A percentile compares a stretch with the other conserved stretches of the same genome.
Conservation (phyloP, 257 asterid genomes). For the Lycium ferocissimum region DNA sequence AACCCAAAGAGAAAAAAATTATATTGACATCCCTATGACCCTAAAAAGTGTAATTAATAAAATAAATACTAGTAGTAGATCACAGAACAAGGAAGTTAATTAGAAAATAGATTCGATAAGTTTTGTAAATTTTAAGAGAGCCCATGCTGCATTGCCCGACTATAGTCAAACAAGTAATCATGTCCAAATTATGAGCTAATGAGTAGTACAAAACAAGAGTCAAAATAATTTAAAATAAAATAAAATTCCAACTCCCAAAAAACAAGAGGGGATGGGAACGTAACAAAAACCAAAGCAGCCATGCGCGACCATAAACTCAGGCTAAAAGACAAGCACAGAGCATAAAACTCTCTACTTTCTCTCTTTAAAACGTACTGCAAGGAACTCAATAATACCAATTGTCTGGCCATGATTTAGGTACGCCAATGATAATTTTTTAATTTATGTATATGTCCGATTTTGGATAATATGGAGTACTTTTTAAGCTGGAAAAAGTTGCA, state of each 20-base stretch:
- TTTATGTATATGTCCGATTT: too few species aligned
- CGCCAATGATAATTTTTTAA: too few species aligned
- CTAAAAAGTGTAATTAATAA: too few species aligned
- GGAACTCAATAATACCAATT: not conserved
- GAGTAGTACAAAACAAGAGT: slow-evolving; percentile 26
- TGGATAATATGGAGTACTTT: too few species aligned
- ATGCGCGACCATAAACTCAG: slow-evolving; percentile 24
- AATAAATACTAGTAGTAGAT: too few species aligned
- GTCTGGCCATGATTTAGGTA: not conserved
- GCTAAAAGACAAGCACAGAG: slow-evolving; percentile 22
- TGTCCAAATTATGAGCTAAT: slow-evolving; percentile 16
- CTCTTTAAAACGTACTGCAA: not conserved
- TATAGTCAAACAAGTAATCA: slow-evolving; percentile 14
- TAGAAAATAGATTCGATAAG: not conserved
- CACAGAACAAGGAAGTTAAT: too few species aligned
- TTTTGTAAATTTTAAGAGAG: not conserved
- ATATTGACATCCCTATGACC: too few species aligned
- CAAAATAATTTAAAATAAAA: not conserved
- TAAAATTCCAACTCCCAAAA: not conserved
- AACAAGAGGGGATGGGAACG: not conserved
- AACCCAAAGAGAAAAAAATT: too few species aligned
- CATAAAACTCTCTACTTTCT: not conserved
- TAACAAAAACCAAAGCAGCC: not conserved
- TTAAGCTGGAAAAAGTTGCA: too few species aligned
- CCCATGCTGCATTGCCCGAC: not conserved